Percentiles rank a stretch among this genome's conserved stretches.
phyloP scores from a whole-genome alignment of 2,329 filamentous ascomycete species.

The Didymellaceae sp. region DNA sequence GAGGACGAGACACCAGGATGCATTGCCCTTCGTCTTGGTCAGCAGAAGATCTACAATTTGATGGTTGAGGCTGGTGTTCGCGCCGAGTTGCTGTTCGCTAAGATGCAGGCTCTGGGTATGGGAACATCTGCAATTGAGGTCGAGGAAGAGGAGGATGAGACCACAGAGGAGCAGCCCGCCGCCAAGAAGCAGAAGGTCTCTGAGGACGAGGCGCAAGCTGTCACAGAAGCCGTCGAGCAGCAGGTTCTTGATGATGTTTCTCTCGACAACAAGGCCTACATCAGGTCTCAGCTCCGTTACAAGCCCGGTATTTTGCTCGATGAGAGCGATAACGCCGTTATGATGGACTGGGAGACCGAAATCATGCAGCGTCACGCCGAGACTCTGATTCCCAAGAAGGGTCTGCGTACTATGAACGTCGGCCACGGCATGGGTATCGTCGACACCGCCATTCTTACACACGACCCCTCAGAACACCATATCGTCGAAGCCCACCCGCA shows the following conservation, averaged over 20 bases:
- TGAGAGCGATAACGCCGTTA: constrained; percentile 79
- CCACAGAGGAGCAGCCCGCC: constrained; percentile 34
- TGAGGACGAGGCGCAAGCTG: constrained; percentile 34
- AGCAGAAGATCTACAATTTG: constrained; percentile 45
- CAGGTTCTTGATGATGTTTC: constrained; percentile 43
- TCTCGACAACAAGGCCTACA: constrained; percentile 50
- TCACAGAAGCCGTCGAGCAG: constrained; percentile 33
- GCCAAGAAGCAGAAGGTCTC: constrained; percentile 44
- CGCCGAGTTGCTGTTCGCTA: constrained; percentile 45
- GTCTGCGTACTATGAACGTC: constrained; percentile 79
- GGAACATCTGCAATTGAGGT: constrained; percentile 30
- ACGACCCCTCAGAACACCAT: constrained; percentile 73
- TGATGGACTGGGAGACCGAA: constrained; percentile 91
- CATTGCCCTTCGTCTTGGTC: constrained; percentile 42
- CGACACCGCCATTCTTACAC: constrained; percentile 75
- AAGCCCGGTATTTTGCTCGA: constrained; percentile 65
- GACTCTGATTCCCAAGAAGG: constrained; percentile 65
- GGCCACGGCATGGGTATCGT: constrained; percentile 93
- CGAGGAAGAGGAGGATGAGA: constrained; percentile 33
- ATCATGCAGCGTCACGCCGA: constrained; percentile 83
- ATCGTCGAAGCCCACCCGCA: constrained; percentile 85
- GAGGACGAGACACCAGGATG: constrained; percentile 49
- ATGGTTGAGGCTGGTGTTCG: constrained; percentile 48
- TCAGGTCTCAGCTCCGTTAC: constrained; percentile 43
- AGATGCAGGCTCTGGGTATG: constrained; percentile 43